Conservation (phyloP, 2,329 filamentous ascomycete species). For the Colletotrichum sp. region DNA sequence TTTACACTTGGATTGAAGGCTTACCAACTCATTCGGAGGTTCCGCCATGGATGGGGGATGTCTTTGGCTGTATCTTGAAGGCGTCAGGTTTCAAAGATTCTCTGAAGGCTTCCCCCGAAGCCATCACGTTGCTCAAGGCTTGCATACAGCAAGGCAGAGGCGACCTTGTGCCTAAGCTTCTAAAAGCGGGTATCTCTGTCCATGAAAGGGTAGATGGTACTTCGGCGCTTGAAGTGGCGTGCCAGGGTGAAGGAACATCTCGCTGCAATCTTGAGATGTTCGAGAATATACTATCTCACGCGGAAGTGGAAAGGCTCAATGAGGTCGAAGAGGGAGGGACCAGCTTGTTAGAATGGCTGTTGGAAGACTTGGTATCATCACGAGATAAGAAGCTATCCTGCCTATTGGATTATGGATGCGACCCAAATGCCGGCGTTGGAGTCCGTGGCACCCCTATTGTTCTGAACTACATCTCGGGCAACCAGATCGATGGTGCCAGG, state of each 20-base stretch:
- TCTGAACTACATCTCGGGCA: not conserved
- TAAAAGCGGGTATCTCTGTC: not conserved
- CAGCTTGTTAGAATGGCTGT: not conserved
- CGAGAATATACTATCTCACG: not conserved
- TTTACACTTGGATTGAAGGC: not conserved
- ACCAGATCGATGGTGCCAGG: not conserved
- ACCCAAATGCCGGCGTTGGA: not conserved
- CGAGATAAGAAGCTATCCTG: not conserved
- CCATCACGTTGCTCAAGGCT: not conserved
- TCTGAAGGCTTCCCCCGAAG: not conserved
- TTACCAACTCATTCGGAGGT: not conserved
- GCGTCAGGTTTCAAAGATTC: not conserved
- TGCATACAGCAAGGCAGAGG: not conserved
- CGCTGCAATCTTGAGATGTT: not conserved
- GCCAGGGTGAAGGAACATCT: not conserved
- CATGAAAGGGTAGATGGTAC: not conserved
- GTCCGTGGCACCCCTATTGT: not conserved
- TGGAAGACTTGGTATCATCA: not conserved
- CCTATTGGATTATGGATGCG: not conserved
- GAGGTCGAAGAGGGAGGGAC: not conserved
- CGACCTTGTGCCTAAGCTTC: not conserved
- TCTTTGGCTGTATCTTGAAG: not conserved
- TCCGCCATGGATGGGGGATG: not conserved
- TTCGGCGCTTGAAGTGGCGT: not conserved
- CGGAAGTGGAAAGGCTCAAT: not conserved